These are phyloP conservation scores for Limtongozyma cylindracea DNA, from an alignment of 805 yeast genomes.

Conservation along the genomic window DNA sequence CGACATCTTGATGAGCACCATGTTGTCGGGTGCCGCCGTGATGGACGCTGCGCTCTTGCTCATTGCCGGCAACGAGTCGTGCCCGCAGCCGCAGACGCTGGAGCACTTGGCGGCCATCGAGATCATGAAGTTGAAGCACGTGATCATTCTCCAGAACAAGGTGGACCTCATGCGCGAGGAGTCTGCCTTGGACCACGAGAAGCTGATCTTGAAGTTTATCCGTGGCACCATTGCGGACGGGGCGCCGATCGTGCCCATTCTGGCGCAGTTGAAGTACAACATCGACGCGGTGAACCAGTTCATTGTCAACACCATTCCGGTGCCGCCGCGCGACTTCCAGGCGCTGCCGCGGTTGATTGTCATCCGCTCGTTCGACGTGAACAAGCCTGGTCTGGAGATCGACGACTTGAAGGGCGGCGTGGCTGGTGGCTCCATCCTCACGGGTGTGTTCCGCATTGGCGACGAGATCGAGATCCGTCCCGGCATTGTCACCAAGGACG, in stretches of 20 bases:
- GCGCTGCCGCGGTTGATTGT: constrained; percentile 91
- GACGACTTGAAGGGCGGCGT: constrained; percentile 98
- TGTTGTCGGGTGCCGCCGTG: constrained; percentile 99
- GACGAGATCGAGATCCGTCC: constrained; percentile 98
- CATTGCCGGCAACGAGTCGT: constrained; percentile 95
- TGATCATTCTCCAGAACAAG: constrained; percentile 87
- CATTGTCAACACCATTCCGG: constrained; percentile 86
- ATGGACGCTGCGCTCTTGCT: constrained; percentile 97
- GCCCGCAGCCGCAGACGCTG: constrained; percentile 99
- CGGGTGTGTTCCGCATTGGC: constrained; percentile 90
- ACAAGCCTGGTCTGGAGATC: constrained; percentile 96
- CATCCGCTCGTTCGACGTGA: constrained; percentile 94
- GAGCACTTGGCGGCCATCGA: constrained; percentile 99
- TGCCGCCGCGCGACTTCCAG: constrained; percentile 84
- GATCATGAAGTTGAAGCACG: constrained; percentile 95
- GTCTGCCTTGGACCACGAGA: constrained; percentile 85
- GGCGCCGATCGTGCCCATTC: constrained; percentile 95
- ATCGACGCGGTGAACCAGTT: constrained; percentile 96
- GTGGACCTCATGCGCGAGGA: constrained; percentile 98
- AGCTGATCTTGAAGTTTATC: constrained; percentile 75
- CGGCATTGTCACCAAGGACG: constrained; percentile 94
- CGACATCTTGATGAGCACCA: constrained; percentile 99
- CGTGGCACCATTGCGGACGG: constrained; percentile 98
- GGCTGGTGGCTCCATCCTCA: constrained; percentile 96
- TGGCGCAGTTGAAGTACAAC: constrained; percentile 95